Base-by-base conservation (phyloP, 768 basidiomycete species). In the Leucocoprinus leucothites region DNA sequence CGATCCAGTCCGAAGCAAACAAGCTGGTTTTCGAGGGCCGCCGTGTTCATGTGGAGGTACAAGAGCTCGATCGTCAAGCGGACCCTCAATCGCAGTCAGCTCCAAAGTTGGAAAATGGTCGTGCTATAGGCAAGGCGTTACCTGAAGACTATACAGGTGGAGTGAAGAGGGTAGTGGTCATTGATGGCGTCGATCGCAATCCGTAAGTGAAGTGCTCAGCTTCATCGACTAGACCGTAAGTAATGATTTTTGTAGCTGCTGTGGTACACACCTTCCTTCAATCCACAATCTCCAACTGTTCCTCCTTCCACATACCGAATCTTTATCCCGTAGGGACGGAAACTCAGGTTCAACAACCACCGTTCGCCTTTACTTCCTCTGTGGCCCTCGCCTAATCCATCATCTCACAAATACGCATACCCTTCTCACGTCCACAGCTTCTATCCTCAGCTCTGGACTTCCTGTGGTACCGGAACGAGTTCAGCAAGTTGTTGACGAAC, bases 181-280 rank as follows among this genome's bases (percentile, higher is more conserved):
- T 97, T 50, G 89, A 93, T 49, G 85, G 84, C 11, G 74, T 93
- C 3, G 93, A 94, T 67, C 79, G 86, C 40, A 90, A 86, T 65
- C 87, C 87, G 84, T 90, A 70, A 63, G 87, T 65, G 9, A 13
- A n/a, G n/a, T n/a, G n/a, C n/a, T n/a, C n/a, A n/a, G n/a, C n/a
- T n/a, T n/a, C n/a, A n/a, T n/a, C n/a, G n/a, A n/a, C 19, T 19
- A 16, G 4, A 1, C 9, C 11, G 28, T 7, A 18, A 31, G 3
- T 48, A 11, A 24, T 60, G 6, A 19, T 48, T 46, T 16, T 11
- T 19, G 1, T 34, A 89, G 87, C 51, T 91, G 91, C 68, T 89
- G 88, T 53, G 88, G 90, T 9, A 91, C 93, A 14, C 94, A 97
- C 67, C 77, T 87, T 51, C 89, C 92, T 5, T 84, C 83, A 50